Percentiles rank a stretch among this genome's conserved stretches.
phyloP scores from a whole-genome alignment of 306 rosid species.

The cucumber (Cucumis sativus) region DNA sequence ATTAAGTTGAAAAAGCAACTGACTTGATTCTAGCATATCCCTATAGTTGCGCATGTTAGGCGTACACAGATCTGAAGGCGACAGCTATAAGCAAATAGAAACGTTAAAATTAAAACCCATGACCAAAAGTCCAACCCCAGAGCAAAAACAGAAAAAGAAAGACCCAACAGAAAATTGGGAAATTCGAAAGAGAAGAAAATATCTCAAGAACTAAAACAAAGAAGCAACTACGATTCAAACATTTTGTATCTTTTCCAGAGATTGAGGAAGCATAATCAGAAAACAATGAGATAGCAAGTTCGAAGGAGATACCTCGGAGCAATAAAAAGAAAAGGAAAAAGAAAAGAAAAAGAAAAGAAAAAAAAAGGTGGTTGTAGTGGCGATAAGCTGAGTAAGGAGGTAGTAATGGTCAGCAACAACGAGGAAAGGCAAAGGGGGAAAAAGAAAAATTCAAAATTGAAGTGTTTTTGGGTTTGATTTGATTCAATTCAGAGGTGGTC shows the following conservation, averaged over 20 bases:
- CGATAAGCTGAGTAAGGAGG: neutral
- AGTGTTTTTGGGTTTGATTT: neutral
- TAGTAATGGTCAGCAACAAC: neutral
- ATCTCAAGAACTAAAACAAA: neutral
- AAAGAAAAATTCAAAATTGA: neutral
- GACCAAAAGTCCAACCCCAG: neutral
- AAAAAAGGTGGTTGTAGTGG: neutral
- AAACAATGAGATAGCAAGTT: neutral
- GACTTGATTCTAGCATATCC: slow-evolving; percentile 1
- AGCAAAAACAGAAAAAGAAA: neutral
- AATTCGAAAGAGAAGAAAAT: neutral
- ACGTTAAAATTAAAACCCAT: slow-evolving; percentile 1
- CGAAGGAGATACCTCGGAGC: slow-evolving; percentile 6
- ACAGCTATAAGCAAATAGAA: neutral
- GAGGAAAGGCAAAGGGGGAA: neutral
- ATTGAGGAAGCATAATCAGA: neutral
- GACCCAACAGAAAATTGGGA: neutral
- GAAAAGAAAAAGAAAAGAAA: neutral
- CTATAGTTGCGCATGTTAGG: neutral
- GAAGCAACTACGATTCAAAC: neutral
- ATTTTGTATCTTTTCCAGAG: neutral
- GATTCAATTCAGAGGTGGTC: neutral
- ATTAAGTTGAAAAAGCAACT: neutral
- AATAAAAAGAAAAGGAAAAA: neutral
- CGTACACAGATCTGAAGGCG: slow-evolving; percentile 15